Evolutionary conservation across 257 asterid species (phyloP), one percentile per base, ranked within the genome.

Genomic region (Knoxia roxburghii): DNA sequence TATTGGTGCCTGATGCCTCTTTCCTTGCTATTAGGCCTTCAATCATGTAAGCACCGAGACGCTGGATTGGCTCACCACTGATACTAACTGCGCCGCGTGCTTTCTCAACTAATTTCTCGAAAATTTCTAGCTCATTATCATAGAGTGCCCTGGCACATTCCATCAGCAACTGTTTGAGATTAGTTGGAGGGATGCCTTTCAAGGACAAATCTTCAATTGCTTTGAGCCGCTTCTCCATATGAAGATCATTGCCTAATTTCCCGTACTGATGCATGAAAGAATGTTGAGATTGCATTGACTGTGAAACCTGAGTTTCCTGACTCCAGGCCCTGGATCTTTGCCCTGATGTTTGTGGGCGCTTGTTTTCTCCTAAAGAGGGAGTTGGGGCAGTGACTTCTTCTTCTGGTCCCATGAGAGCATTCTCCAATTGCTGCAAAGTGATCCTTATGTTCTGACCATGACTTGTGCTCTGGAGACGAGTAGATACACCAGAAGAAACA

Each of bases 31-130:
- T 56, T 30, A 92, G 78, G 21, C 98, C 97, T 82, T 89, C 98
- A 9, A 89, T 58, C 80, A 92, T 77, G 88, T 92, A 92, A 29
- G 98, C 98, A 37, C 98, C 97, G 0, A 92, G 89, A 35, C 97
- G 98, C 66, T 92, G 95, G 62, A 92, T 86, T 6, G 98, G 97
- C 74, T 89, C 98, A 20, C 98, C 98, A 6, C 76, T 83, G 41
- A 92, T 83, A 26, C 95, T 87, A 29, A 92, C 96, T 2, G 81
- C 78, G 15, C 75, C 72, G 39, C 91, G 87, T 15, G 93, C 89
- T 15, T 61, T 80, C 30, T 68, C 81, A 9, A 82, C 80, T 52
- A 89, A 74, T 58, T 65, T 72, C 0, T 86, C 88, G 13, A 92
- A 92, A 55, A 83, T 80, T 2, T 72, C 74, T 10, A 70, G 58